Percentiles rank a stretch among this genome's conserved stretches.
Evolutionary conservation across 495 filamentous ascomycete species (phyloP).

Genomic region (Tuber calosporum): DNA sequence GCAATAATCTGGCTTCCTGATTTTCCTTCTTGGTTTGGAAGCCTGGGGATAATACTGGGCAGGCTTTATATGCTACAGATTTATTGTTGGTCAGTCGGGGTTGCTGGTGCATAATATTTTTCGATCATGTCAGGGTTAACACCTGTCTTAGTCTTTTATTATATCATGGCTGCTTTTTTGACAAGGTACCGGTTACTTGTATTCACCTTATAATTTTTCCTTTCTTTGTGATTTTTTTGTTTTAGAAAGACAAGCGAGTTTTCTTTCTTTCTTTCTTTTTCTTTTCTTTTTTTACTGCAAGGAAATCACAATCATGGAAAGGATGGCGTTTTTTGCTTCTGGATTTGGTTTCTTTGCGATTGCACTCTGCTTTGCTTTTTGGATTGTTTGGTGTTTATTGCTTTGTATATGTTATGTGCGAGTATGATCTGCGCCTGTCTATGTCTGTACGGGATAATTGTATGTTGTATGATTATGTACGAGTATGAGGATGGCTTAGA

Average conservation of each 20-base stretch:
- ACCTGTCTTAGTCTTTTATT: conserved; percentile 19
- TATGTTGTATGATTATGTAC: neutral
- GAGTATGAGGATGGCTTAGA: neutral
- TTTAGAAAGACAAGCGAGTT: conserved; percentile 37
- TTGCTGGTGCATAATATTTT: neutral
- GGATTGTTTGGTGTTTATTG: neutral
- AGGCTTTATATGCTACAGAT: neutral
- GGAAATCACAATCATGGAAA: conserved; percentile 34
- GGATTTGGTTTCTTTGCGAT: conserved; percentile 14
- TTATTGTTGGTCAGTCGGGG: neutral
- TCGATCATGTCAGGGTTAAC: conserved; percentile 10
- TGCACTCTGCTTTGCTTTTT: conserved; percentile 6
- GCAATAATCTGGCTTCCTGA: neutral
- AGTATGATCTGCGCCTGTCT: neutral
- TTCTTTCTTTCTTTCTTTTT: conserved; percentile 26
- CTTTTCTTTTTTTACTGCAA: conserved; percentile 19
- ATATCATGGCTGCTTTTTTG: conserved; percentile 33
- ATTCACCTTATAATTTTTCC: conserved; percentile 6
- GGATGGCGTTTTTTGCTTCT: conserved; percentile 21
- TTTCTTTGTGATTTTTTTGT: conserved; percentile 23
- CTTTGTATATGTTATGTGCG: neutral
- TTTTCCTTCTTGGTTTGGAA: neutral
- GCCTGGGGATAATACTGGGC: neutral
- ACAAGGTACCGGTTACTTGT: conserved; percentile 28
- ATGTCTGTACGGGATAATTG: neutral